Conservation (phyloP, 164 flowering plant genomes). For the Macadamia integrifolia region DNA sequence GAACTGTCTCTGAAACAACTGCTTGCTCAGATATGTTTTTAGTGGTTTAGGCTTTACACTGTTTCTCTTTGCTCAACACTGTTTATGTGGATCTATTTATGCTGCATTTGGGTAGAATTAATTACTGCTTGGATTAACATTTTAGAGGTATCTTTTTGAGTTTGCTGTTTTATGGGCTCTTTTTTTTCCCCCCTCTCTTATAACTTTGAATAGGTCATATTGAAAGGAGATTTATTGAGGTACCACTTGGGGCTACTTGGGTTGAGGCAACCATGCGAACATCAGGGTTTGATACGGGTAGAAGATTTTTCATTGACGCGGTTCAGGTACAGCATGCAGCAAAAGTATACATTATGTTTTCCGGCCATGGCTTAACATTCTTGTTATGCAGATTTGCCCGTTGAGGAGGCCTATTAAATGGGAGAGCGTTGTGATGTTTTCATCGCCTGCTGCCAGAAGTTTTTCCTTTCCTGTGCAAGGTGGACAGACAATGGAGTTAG, state of each 20-base stretch:
- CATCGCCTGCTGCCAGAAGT: conserved; percentile 70
- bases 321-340: conserved; percentile 59
- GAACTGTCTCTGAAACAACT: too few species aligned
- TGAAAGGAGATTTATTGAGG: conserved; percentile 75
- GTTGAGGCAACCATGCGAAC: conserved; percentile 81
- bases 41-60: too few species aligned
- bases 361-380: conserved; percentile 12
- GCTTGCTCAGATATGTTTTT: too few species aligned
- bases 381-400: conserved; percentile 61
- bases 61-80: too few species aligned
- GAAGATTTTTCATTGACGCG: conserved; percentile 78
- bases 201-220: conserved; percentile 54
- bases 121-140: not conserved
- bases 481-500: conserved; percentile 89
- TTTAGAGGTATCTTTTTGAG: not conserved
- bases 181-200: not conserved
- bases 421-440: conserved; percentile 71
- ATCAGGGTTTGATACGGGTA: conserved; percentile 72
- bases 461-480: conserved; percentile 73
- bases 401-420: conserved; percentile 84
- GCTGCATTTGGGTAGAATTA: too few species aligned
- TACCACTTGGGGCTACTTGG: conserved; percentile 89
- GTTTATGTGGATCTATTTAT: too few species aligned
- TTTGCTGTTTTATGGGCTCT: conserved; percentile 2
- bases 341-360: not conserved